Evolutionary conservation across 495 filamentous ascomycete species (phyloP).

Genomic region (Polyplosphaeria fusca): DNA sequence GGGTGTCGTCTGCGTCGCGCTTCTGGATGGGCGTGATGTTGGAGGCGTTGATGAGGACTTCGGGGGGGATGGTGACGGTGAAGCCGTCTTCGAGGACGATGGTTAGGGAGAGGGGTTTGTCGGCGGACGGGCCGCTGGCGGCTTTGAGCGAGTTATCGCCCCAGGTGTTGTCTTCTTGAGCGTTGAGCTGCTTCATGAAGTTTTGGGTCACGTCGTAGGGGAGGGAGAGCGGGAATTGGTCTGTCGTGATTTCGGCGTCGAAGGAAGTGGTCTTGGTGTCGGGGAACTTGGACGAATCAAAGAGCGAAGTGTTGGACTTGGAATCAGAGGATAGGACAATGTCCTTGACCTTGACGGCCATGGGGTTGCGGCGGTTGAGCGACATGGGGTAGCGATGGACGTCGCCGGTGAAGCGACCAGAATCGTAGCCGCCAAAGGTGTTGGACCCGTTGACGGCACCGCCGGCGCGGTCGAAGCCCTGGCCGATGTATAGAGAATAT

Average conservation of each 20-base stretch:
- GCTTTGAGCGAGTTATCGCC: constrained; percentile 34
- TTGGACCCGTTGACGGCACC: constrained; percentile 35
- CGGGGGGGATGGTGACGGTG: constrained; percentile 34
- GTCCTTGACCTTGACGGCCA: constrained; percentile 36
- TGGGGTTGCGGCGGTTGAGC: constrained; percentile 12
- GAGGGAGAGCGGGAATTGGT: constrained; percentile 37
- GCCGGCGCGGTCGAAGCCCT: constrained; percentile 30
- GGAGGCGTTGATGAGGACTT: constrained; percentile 31
- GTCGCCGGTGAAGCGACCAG: constrained; percentile 34
- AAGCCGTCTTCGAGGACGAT: constrained; percentile 37
- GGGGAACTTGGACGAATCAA: constrained; percentile 33
- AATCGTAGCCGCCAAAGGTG: constrained; percentile 38
- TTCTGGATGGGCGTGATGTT: constrained; percentile 35
- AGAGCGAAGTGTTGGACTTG: constrained; percentile 27
- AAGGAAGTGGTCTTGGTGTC: constrained; percentile 26
- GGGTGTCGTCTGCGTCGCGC: constrained; percentile 11
- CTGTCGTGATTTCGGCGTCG: constrained; percentile 36
- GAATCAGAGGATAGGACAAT: constrained; percentile 30
- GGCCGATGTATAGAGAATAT: constrained; percentile 37
- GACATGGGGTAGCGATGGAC: constrained; percentile 33
- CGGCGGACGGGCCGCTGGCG: constrained; percentile 36
- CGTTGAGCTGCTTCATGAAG: constrained; percentile 32
- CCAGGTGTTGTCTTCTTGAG: constrained; percentile 28
- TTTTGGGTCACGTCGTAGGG: constrained; percentile 39
- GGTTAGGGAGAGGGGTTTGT: too few species aligned